Evolutionary conservation across 176 grass and related monocot species (phyloP), one percentile per base, ranked within the genome.

Genomic region (Rhynchospora pubera): DNA sequence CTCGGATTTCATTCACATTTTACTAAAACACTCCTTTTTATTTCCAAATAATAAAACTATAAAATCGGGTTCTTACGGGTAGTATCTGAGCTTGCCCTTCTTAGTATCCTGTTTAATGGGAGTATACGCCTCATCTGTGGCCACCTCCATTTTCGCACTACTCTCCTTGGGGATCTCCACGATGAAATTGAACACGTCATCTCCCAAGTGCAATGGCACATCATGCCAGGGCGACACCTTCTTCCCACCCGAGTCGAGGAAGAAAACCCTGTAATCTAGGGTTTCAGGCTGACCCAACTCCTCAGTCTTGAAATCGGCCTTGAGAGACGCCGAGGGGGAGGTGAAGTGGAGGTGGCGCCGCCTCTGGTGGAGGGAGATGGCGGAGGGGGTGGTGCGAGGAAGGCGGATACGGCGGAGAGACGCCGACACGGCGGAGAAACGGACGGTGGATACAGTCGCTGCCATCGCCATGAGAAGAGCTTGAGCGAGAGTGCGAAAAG

Each of bases 41-140:
- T 57, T 16, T 8, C 61, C 61, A 16, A 63, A 65, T 71, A 57
- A 19, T 72, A 78, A 63, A 87, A 64, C 12, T 61, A 19, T 82
- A 9, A 39, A 81, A 52, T 74, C 19, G 44, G 59, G 46, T 77
- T 55, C 95, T 98, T 86, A 99, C 96, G 96, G 93, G 70, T 99
- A 99, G 86, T 91, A 99, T 93, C 93, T 88, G 57, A 99, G 96
- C 79, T 99, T 91, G 26, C 96, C 96, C 83, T 99, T 99, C 87
- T 99, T 99, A 47, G 89, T 99, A 62, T 99, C 96, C 93, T 99
- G 96, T 82, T 95, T 99, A 78, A 99, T 95, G 26, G 96, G 96
- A 7, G 96, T 98, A 79, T 79, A 95, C 1, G 96, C 39, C 89
- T 98, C 92, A 81, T 95, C 92, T 16, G 96, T 99, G n/a, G 96